Conservation (phyloP, 2,329 filamentous ascomycete genomes). For the Curvularia sp. region DNA sequence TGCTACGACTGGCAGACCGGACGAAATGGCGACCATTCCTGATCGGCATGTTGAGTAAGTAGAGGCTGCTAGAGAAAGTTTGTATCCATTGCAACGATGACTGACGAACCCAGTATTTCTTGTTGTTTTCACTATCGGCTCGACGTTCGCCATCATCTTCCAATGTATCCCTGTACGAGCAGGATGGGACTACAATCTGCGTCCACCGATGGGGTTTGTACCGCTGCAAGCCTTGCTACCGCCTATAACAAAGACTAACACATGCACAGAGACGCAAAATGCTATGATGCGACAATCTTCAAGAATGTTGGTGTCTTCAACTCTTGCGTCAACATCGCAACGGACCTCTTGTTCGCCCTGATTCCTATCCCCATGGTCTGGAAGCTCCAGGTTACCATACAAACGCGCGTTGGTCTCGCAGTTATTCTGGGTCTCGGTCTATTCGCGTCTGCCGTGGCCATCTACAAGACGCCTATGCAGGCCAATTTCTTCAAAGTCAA, state of each 20-base stretch:
- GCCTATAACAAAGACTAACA: background rate
- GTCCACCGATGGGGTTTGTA: constrained; percentile 30
- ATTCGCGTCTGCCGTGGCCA: constrained; percentile 41
- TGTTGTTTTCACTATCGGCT: constrained; percentile 36
- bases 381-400: constrained; percentile 52
- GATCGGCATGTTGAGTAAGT: constrained; percentile 53
- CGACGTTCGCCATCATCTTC: constrained; percentile 35
- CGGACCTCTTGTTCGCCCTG: constrained; percentile 52
- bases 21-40: constrained; percentile 50
- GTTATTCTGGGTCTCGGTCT: constrained; percentile 49
- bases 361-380: constrained; percentile 55
- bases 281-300: constrained; percentile 51
- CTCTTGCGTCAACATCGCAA: constrained; percentile 52
- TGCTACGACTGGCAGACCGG: constrained; percentile 53
- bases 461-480: constrained; percentile 36
- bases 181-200: constrained; percentile 51
- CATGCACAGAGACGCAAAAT: constrained; percentile 27
- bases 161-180: constrained; percentile 52
- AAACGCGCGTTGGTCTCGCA: constrained; percentile 49
- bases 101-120: constrained; percentile 22
- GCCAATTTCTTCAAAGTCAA: constrained; percentile 41
- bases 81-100: background rate
- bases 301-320: constrained; percentile 58
- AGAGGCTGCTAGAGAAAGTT: background rate
- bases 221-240: background rate